Percentiles rank a stretch among this genome's conserved stretches.
Conservation (phyloP, 495 filamentous ascomycete genomes). For the Daldinia grandis region DNA sequence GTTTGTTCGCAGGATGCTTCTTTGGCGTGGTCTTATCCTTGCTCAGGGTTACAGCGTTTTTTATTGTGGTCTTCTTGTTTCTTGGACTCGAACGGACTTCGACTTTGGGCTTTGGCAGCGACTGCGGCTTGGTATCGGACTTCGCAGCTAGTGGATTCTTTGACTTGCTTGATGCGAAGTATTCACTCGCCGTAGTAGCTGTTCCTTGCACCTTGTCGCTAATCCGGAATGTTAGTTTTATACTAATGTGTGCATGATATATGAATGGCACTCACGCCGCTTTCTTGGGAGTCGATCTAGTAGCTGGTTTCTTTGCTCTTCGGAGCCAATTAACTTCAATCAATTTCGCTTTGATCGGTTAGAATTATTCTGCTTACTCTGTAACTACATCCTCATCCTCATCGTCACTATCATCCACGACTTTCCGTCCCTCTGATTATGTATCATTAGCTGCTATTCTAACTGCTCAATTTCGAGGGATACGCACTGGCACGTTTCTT, state of each 20-base stretch:
- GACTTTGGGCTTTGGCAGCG: constrained; percentile 40
- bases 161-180: constrained; percentile 56
- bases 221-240: constrained; percentile 5
- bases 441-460: constrained; percentile 33
- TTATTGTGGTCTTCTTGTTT: constrained; percentile 43
- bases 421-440: constrained; percentile 67
- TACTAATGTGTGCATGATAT: neutral
- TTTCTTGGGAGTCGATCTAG: constrained; percentile 56
- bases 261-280: constrained; percentile 44
- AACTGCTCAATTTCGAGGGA: neutral
- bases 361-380: constrained; percentile 46
- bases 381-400: constrained; percentile 59
- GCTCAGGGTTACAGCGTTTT: constrained; percentile 34
- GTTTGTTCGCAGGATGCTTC: constrained; percentile 45
- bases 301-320: constrained; percentile 52
- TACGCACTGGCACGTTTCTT: constrained; percentile 47
- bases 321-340: constrained; percentile 2
- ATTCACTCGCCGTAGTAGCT: constrained; percentile 57
- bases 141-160: constrained; percentile 51
- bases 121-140: constrained; percentile 42
- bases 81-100: constrained; percentile 55
- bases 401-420: constrained; percentile 80
- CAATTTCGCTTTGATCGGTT: neutral
- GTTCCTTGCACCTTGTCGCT: constrained; percentile 54
- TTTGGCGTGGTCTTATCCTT: constrained; percentile 42